Base-by-base conservation (phyloP, 2,329 filamentous ascomycete species). In the Drechmeria coniospora region DNA sequence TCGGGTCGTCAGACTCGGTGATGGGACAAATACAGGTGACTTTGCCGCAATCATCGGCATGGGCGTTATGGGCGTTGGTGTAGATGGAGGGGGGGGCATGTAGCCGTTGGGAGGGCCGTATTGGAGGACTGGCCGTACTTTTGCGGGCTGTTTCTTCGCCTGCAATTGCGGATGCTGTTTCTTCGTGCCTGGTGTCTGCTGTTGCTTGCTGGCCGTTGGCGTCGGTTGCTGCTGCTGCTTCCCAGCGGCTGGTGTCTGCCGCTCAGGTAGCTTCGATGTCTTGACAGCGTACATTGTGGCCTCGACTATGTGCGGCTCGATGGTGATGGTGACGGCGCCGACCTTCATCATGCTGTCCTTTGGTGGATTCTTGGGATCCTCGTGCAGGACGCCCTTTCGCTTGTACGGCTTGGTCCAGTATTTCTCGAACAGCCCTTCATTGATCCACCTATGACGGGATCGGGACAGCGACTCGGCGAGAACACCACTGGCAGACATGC, bases 231-330 rank as follows among this genome's bases (percentile, higher is more conserved):
- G 33, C 10, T 26, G 21, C 19, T 29, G 33, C 15, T 19, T 15
- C n/a, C 17, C 30, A 12, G 31, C 16, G 18, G 34, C 31, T n/a
- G 29, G 30, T n/a, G 37, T 32, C 31, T 33, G 42, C 25, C 44
- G 53, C 34, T 50, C 54, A 15, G 55, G 50, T 15, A 44, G 60
- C 37, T 68, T 71, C 6, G 65, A 60, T 29, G 79, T 74, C 43
- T 79, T 79, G 32, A 83, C 72, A 13, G 68, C 66, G 44, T 66
- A 84, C 59, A 84, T 69, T 25, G 68, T 76, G 11, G 79, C 79
- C 38, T 84, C 78, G 40, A 90, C 71, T 23, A 79, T 68, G 45
- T 90, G 79, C 24, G 82, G 82, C 49, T 86, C 81, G 33, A 86
- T 72, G 14, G 72, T 77, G 35, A 92, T 72, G 19, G 74, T 74